These are phyloP conservation scores for Haematococcus lacustris DNA, from an alignment of 139 green algal species.

Conservation along the genomic window DNA sequence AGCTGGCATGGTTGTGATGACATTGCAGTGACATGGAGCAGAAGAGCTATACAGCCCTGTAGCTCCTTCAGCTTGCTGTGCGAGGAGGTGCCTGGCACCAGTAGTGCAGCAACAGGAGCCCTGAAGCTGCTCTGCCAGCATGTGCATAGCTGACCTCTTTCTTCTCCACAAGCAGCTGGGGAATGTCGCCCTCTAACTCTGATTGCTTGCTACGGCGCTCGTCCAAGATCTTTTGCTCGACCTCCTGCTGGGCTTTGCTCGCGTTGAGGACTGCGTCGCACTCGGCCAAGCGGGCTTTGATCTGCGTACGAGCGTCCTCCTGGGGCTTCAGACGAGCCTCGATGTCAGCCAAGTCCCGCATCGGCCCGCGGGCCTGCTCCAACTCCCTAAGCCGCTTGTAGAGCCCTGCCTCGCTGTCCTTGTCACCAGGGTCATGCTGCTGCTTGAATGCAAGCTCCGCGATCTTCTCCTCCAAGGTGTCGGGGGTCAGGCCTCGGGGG, in stretches of 20 bases:
- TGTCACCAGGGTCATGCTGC: constrained; percentile 21
- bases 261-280: constrained; percentile 25
- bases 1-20: background rate
- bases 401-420: constrained; percentile 12
- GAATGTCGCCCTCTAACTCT: constrained; percentile 23
- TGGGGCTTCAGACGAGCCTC: constrained; percentile 25
- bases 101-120: too few relatives aligned
- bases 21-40: background rate
- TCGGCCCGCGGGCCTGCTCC: constrained; percentile 11
- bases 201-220: constrained; percentile 19
- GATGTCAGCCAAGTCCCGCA: constrained; percentile 13
- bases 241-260: constrained; percentile 27
- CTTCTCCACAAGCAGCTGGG: constrained; percentile 21
- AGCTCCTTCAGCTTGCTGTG: background rate
- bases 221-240: constrained; percentile 18
- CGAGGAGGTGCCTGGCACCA: background rate
- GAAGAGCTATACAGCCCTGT: background rate
- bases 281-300: constrained; percentile 25
- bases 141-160: constrained; percentile 12
- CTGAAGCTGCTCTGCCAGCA: constrained; percentile 5
- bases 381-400: constrained; percentile 25
- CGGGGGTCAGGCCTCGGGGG: constrained; percentile 11
- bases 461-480: constrained; percentile 26
- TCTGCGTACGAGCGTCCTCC: constrained; percentile 4
- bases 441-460: constrained; percentile 42